phyloP scores from a whole-genome alignment of 495 filamentous ascomycete genomes.

The Tuber microsphaerosporum region DNA sequence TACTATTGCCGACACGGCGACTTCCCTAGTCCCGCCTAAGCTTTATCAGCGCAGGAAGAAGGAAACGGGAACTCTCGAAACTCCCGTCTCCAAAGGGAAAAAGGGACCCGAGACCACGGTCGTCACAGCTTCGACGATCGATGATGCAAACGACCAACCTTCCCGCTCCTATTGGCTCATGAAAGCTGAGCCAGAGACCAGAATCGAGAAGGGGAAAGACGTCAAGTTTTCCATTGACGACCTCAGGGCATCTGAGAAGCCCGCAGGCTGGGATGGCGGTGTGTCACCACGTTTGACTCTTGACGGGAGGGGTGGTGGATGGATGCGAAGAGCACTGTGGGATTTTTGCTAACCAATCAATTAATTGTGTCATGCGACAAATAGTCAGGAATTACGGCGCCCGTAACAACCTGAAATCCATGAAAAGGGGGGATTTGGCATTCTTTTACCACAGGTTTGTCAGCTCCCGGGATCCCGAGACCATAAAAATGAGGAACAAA shows the following conservation, averaged over 20 bases:
- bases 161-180: slow-evolving; percentile 68
- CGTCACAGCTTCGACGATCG: neutral
- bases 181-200: slow-evolving; percentile 88
- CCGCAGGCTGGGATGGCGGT: slow-evolving; percentile 84
- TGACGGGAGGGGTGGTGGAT: neutral
- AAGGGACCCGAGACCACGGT: neutral
- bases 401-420: slow-evolving; percentile 77
- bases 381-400: slow-evolving; percentile 33
- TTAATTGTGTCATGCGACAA: slow-evolving; percentile 8
- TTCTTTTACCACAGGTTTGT: slow-evolving; percentile 86
- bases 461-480: slow-evolving; percentile 13
- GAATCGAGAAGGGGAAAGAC: slow-evolving; percentile 75
- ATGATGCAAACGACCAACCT: neutral
- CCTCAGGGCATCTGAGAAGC: slow-evolving; percentile 57
- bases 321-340: neutral
- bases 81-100: neutral
- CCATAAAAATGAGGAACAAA: slow-evolving; percentile 10
- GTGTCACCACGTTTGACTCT: slow-evolving; percentile 5
- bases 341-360: neutral
- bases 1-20: neutral
- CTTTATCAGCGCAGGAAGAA: neutral
- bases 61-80: neutral
- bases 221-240: slow-evolving; percentile 96
- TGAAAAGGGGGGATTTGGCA: slow-evolving; percentile 84
- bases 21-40: neutral